These are phyloP conservation scores for Wickerhamomyces rabaulensis DNA, from an alignment of 805 yeast species.

Conservation along the genomic window DNA sequence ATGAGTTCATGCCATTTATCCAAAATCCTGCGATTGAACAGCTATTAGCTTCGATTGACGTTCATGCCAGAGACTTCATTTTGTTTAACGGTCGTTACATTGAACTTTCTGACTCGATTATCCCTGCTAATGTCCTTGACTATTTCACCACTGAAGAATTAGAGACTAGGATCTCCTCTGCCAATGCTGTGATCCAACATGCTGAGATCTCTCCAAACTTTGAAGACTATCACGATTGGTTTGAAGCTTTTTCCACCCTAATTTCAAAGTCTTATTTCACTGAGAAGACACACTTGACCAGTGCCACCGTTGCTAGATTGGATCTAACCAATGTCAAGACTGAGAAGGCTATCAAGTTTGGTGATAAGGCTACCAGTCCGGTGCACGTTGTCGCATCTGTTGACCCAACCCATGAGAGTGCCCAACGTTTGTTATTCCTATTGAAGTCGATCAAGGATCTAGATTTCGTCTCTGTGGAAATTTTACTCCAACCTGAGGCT, in stretches of 20 bases:
- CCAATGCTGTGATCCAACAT: conserved; percentile 21
- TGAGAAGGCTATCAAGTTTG: conserved; percentile 19
- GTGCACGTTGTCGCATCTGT: conserved; percentile 56
- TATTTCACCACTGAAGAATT: conserved; percentile 43
- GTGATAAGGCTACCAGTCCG: conserved; percentile 25
- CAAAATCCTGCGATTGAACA: conserved; percentile 6
- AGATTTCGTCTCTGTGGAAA: conserved; percentile 45
- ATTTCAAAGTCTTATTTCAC: conserved; percentile 40
- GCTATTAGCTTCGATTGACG: conserved; percentile 26
- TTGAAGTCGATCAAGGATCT: conserved; percentile 36
- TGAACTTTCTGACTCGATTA: conserved; percentile 26
- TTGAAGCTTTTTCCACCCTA: conserved; percentile 39
- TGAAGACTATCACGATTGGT: conserved; percentile 33
- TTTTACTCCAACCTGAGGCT: conserved; percentile 55
- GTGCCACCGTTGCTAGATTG: conserved; percentile 40
- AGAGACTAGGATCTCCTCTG: conserved; percentile 36
- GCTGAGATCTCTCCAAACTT: conserved; percentile 8
- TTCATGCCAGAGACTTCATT: conserved; percentile 35
- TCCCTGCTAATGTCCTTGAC: conserved; percentile 27
- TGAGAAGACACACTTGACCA: conserved; percentile 23
- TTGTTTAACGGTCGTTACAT: conserved; percentile 52
- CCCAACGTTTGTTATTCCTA: conserved; percentile 58
- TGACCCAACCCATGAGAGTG: conserved; percentile 67
- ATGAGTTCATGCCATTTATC: conserved; percentile 11
- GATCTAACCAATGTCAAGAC: conserved; percentile 33